Base-by-base conservation (phyloP, 129 eudicot species). In the Artemisia tridentata region DNA sequence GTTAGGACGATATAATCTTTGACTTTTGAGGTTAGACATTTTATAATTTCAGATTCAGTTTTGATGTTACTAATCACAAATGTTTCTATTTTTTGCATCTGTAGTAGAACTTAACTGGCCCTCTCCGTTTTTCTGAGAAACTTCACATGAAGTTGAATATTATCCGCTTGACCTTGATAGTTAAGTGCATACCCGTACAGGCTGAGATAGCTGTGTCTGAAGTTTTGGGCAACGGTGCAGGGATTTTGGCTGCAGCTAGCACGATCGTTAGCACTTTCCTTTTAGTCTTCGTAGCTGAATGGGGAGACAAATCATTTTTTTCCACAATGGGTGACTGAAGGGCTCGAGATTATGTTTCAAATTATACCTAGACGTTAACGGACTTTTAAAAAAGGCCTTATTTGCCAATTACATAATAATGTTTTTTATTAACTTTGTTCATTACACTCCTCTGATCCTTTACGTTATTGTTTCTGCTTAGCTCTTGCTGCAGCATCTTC, bases 301-400 rank as follows among this genome's bases (percentile, higher is more conserved):
- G 99, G 99, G 99, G 97, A 47, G 99, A 95, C 72, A 95, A 95
- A 64, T 95, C 99, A 62, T 90, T 95, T 71, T 95, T 95, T 86
- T 95, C 99, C 50, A 95, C 99, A 72, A 88, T 90, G 71, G 99
- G 99, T 90, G 66, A 80, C 95, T 92, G 18, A 34, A 47, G 11
- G 38, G 25, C 60, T 88, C 86, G 34, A 11, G 49, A 63, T 63
- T 63, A 31, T 34, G 18, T 60, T 29, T 23, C 65, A 53, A 15
- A 21, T 57, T 43, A 64, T 19, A 74, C 31, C 3, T 27, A 27
- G 2, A 27, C 31, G 3, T 3, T 3, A 27, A 27, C 5, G 5
- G 15, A 31, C 11, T 1, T 25, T 11, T 18, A 53, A 15, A 41
- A 19, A 19, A 3, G 15, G n/a, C 14, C 13, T 49, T 54, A 7